Conservation (phyloP, 2,329 filamentous ascomycete genomes). For the Hypoxylon sp. region DNA sequence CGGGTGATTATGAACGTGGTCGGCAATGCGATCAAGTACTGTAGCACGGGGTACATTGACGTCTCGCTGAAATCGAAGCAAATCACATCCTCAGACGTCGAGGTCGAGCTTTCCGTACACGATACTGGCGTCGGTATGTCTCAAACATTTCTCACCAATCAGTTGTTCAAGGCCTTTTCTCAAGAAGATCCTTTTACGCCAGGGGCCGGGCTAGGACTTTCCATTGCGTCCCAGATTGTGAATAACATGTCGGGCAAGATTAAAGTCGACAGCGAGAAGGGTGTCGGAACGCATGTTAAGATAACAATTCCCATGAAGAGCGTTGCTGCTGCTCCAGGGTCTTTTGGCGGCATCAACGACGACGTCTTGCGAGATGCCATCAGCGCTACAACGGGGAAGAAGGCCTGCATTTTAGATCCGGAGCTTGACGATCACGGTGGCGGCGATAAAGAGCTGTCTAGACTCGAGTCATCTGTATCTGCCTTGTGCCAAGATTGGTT, state of each 20-base stretch:
- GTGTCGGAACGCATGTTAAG: constrained; percentile 61
- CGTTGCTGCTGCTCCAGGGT: not conserved
- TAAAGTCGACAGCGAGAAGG: constrained; percentile 59
- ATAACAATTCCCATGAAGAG: constrained; percentile 52
- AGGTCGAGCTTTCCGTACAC: constrained; percentile 54
- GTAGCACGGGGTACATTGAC: constrained; percentile 58
- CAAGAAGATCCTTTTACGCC: constrained; percentile 66
- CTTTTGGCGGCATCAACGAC: not conserved
- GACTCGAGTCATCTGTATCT: constrained; percentile 31
- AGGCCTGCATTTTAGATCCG: constrained; percentile 29
- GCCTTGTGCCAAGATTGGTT: constrained; percentile 34
- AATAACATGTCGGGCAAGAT: constrained; percentile 64
- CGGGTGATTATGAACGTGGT: constrained; percentile 70
- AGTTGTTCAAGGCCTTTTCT: constrained; percentile 65
- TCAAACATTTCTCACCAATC: constrained; percentile 63
- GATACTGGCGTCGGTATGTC: constrained; percentile 71
- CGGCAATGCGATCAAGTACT: constrained; percentile 70
- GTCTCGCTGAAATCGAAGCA: constrained; percentile 47
- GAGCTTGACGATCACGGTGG: not conserved
- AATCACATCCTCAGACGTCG: constrained; percentile 29
- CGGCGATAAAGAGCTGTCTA: constrained; percentile 3
- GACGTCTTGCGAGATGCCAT: constrained; percentile 43
- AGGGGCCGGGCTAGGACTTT: constrained; percentile 67
- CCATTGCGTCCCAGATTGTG: constrained; percentile 65
- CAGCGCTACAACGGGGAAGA: constrained; percentile 19